Base-by-base conservation (phyloP, 306 rosid genomes). In the Quercus gilva region DNA sequence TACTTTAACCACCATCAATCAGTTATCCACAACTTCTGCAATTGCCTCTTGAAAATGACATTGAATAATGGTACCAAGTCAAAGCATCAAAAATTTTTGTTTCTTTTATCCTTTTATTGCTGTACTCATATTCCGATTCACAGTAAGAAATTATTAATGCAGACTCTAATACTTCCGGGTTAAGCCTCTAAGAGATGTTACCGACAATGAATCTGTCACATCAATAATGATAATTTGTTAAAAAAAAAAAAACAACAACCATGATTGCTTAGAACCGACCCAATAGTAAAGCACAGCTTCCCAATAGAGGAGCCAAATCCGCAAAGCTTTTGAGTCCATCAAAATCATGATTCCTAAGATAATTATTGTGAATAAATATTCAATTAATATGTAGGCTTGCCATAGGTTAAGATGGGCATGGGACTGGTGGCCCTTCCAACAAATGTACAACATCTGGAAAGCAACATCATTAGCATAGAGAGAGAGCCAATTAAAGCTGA, bases 401-500 rank as follows among this genome's bases (percentile, higher is more conserved):
- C 72, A 67, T 23, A 9, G 35, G 51, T 67, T 18, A 4, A 33
- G 13, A 67, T 31, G 49, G 73, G 18, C 71, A 60, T 21, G 55
- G 45, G 41, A 8, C 53, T 20, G 55, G 75, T 10, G 60, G 70
- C 15, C 72, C 72, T 33, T 49, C 72, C 19, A 67, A 8, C 72
- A n/a, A 35, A 33, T 67, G 25, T 3, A 49, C 52, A 35, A 67
- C 72, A 19, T 33, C 6, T 63, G 23, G 67, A 75, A 69, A 23
- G 10, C 41, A 73, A n/a, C 28, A 78, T 41, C 35, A 78, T 70
- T 57, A 37, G 35, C 41, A n/a, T 57, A 37, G 52, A 57, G 21
- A 67, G 71, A 65, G 57, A 70, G 55, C 81, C 56, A 25, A 35
- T 21, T 20, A 71, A 69, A 31, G 69, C 65, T 67, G 72, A 13